Conservation (phyloP, 805 yeast species). For the Scheffersomyces spartinae region DNA sequence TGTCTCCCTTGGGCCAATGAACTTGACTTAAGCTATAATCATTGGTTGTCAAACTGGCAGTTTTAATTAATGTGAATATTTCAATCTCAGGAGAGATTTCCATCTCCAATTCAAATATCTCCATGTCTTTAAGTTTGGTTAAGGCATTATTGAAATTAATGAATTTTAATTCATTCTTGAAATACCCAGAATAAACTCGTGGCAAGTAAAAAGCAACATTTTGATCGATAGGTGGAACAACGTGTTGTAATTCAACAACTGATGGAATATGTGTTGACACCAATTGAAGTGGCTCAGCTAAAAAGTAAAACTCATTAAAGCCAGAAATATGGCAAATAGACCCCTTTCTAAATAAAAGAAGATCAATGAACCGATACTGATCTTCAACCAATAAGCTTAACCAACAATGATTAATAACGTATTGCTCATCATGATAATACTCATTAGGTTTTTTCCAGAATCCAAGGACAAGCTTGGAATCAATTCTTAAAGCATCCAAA, state of each 20-base stretch:
- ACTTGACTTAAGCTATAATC: slow-evolving; percentile 67
- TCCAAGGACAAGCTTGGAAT: slow-evolving; percentile 71
- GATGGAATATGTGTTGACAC: slow-evolving; percentile 83
- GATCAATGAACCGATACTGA: slow-evolving; percentile 72
- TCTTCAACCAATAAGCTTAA: slow-evolving; percentile 63
- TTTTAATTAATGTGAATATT: slow-evolving; percentile 45
- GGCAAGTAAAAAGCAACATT: slow-evolving; percentile 74
- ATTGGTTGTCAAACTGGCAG: slow-evolving; percentile 34
- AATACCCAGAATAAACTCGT: slow-evolving; percentile 73
- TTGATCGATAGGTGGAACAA: slow-evolving; percentile 74
- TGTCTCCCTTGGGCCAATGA: slow-evolving; percentile 48
- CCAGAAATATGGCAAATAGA: slow-evolving; percentile 18
- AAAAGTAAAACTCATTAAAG: slow-evolving; percentile 54
- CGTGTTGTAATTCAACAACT: slow-evolving; percentile 70
- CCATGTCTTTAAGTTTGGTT: slow-evolving; percentile 61
- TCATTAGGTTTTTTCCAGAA: slow-evolving; percentile 72
- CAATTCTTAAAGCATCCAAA: slow-evolving; percentile 57
- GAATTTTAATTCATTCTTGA: slow-evolving; percentile 45
- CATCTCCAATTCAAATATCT: slow-evolving; percentile 68
- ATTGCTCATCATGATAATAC: slow-evolving; percentile 36
- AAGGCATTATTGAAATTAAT: slow-evolving; percentile 67
- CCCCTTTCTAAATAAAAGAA: slow-evolving; percentile 24
- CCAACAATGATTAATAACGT: slow-evolving; percentile 79
- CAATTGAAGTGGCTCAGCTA: slow-evolving; percentile 63
- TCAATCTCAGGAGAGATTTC: slow-evolving; percentile 64